Evolutionary conservation across 2,329 filamentous ascomycete genomes (phyloP), one percentile per base, ranked within the genome.

Genomic region (Coniella lustricola): DNA sequence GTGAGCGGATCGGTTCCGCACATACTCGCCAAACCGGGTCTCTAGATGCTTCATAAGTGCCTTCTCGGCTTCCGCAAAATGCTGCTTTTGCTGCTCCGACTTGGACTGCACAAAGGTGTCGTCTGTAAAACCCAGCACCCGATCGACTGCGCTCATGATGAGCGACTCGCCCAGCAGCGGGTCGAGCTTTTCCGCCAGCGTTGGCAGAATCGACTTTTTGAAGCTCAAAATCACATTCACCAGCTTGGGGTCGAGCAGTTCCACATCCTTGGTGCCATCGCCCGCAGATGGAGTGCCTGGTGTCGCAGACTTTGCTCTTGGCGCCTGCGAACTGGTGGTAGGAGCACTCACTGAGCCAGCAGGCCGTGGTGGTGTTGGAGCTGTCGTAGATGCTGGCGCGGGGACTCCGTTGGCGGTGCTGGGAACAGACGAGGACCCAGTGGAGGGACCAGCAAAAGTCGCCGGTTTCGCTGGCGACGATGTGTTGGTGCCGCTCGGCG

Each of bases 91-190:
- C 1, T 48, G 40, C 29, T 62, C 62, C 22, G 52, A 49, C 12
- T 51, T 55, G 10, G 56, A 49, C 21, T 51, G 58, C 53, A 64
- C 59, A 32, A 61, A 59, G 52, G 69, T 75, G 4, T 64, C 64
- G 31, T 70, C 65, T 3, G 71, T 67, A 16, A 77, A 65, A 3
- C 72, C 74, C 7, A 77, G 62, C 2, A 73, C 71, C 18, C 72
- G 72, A 52, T 76, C 70, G 40, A 76, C 72, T 12, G 74, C 73
- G 2, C 73, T 76, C 29, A 77, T 58, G 0, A 74, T 64, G 31
- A 77, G 62, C 10, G 67, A 66, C 54, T 76, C 72, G 12, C 72
- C 68, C 50, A 66, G 67, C 21, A 62, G 62, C 46, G 65, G 64
- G 18, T 71, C 71, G 44, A 67, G 59, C 36, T 66, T 68, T 0